These are phyloP conservation scores for Cadophora sp. DNA, from an alignment of 2,329 filamentous ascomycete genomes.

Conservation along the genomic window DNA sequence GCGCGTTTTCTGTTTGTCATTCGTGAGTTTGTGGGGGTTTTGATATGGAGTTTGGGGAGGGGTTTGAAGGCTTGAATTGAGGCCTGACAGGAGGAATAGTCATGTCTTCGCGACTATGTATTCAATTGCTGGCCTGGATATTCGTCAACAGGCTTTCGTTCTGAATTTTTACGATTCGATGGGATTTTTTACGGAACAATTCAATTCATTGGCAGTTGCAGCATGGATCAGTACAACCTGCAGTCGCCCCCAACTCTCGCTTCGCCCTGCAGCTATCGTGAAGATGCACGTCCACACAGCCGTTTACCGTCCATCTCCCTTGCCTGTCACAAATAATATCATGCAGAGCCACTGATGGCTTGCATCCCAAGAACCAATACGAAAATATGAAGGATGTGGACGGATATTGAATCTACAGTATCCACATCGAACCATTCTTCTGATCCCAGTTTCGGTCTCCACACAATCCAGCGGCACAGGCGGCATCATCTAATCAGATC, in stretches of 20 bases:
- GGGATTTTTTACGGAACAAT: too few relatives aligned
- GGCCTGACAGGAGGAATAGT: neutral
- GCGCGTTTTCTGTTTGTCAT: neutral
- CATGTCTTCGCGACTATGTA: too few relatives aligned
- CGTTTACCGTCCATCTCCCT: neutral
- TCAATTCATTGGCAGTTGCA: too few relatives aligned
- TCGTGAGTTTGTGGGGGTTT: neutral
- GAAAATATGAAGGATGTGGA: neutral
- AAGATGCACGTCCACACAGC: neutral
- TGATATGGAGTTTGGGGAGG: neutral
- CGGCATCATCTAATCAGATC: slow-evolving; percentile 16
- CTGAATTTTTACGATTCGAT: too few relatives aligned
- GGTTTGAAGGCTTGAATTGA: neutral
- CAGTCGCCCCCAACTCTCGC: neutral
- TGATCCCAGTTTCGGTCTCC: neutral
- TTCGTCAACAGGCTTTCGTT: too few relatives aligned
- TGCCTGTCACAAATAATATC: neutral
- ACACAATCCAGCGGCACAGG: neutral
- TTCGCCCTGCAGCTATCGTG: neutral
- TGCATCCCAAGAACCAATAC: neutral
- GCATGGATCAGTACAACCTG: too few relatives aligned
- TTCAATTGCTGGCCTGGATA: too few relatives aligned
- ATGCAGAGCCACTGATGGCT: neutral
- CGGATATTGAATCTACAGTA: neutral
- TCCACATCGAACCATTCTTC: slow-evolving; percentile 1